Evolutionary conservation across 345 rosid species (phyloP), one percentile per base, ranked within the genome.

Genomic region (Laguncularia racemosa): DNA sequence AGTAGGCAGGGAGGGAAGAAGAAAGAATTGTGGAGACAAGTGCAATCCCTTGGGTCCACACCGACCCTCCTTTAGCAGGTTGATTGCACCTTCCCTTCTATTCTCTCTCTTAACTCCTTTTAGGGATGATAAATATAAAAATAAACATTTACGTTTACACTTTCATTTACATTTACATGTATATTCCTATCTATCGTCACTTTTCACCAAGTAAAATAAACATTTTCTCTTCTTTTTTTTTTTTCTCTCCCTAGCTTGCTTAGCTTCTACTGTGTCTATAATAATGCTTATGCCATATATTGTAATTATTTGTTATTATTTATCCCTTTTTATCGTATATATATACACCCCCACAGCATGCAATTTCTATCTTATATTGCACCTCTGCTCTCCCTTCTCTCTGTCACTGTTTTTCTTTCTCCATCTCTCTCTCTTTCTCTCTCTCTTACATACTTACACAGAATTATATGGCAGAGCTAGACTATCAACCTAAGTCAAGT

Each of bases 381-480:
- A 44, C 40, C 28, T 2, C 3, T 40, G 20, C 40, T 20, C 21
- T 9, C 62, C 56, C 54, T 14, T 48, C 20, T 33, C 48, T 48
- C 44, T 60, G 20, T 50, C 52, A 20, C 48, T 58, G n/a, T 55
- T 44, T 59, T n/a, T n/a, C 45, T 56, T 23, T 68, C 59, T 63
- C 11, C 48, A 48, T 48, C 46, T 51, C 59, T 59, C 53, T 48
- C 54, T 52, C 49, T 60, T 3, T 38, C 53, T 48, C 20, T 51
- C 38, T 46, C 46, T 12, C 13, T 21, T 1, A 56, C 33, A 67
- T 61, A 66, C 40, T 7, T 7, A 33, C 11, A 61, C 47, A 23
- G 50, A 51, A 26, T 14, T 51, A 11, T 20, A 18, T 20, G 89
- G 84, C 76, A 48, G 88, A 78, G 59, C 67, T 80, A 1, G 77